Evolutionary conservation across 495 filamentous ascomycete species (phyloP), one percentile per base, ranked within the genome.

Genomic region (Podospora fimiseda): DNA sequence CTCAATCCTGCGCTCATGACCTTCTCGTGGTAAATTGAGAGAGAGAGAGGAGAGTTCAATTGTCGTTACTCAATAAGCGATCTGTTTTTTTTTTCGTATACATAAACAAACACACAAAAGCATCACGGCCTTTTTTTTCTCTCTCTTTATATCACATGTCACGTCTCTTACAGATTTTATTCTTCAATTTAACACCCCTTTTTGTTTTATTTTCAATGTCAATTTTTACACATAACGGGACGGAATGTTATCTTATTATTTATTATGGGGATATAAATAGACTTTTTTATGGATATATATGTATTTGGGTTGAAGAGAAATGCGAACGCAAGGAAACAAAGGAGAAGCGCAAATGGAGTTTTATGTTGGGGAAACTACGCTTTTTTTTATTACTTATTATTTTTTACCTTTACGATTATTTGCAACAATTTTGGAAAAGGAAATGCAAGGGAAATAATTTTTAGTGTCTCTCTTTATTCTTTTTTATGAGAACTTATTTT

Each of bases 1-100:
- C 72, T 90, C 43, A 90, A 90, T 62, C 87, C 87, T 2, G 86
- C 85, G 22, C 70, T 90, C 60, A 90, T 90, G 86, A 87, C 84
- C 2, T 90, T 90, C 68, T 85, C 84, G 33, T 89, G 83, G 81
- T 89, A 74, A 69, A 57, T 24, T n/a, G 18, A 20, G 43, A 18
- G 38, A 38, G 3, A 8, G 18, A 20, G 43, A 18, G 38, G 44
- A 9, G 11, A 15, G 39, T 46, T 22, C 23, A 11, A 3, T 22
- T 22, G 3, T 3, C n/a, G n/a, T n/a, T n/a, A n/a, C n/a, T n/a
- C n/a, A n/a, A n/a, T n/a, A n/a, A n/a, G n/a, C n/a, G n/a, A n/a
- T n/a, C n/a, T n/a, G n/a, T n/a, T n/a, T 22, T 46, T 13, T 13
- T 16, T 21, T 46, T 5, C 37, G 14, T 18, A 15, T 15, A 46